These are phyloP conservation scores for Magnolia kwangsiensis DNA, from an alignment of 164 flowering plant genomes.

Conservation along the genomic window DNA sequence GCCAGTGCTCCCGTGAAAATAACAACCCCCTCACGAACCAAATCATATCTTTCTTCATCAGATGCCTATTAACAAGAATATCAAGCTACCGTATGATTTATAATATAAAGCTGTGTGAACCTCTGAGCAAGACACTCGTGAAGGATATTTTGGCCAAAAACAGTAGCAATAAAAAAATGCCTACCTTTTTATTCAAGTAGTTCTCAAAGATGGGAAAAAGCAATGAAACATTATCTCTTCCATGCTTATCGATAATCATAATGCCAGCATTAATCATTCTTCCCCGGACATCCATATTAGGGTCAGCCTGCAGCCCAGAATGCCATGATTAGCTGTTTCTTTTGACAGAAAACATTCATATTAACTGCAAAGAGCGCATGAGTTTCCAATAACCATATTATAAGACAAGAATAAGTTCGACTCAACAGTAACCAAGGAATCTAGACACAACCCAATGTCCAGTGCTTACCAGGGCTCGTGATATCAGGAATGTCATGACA, in stretches of 20 bases:
- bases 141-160: neutral
- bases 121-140: neutral
- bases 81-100: neutral
- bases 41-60: conserved; percentile 89
- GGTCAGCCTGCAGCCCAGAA: conserved; percentile 72
- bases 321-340: neutral
- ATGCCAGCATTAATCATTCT: conserved; percentile 99
- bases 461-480: conserved; percentile 79
- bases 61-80: conserved; percentile 46
- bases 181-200: conserved; percentile 89
- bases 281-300: conserved; percentile 90
- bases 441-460: neutral
- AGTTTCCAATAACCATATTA: neutral
- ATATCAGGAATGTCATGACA: conserved; percentile 93
- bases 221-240: conserved; percentile 84
- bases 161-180: neutral
- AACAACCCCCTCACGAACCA: conserved; percentile 98
- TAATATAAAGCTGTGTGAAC: neutral
- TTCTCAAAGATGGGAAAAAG: conserved; percentile 97
- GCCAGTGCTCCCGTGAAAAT: conserved; percentile 96
- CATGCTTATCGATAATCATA: conserved; percentile 87
- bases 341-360: neutral
- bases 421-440: neutral
- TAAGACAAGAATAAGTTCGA: neutral
- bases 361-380: neutral